Conservation (phyloP, 306 rosid species). For the Arachis stenosperma region DNA sequence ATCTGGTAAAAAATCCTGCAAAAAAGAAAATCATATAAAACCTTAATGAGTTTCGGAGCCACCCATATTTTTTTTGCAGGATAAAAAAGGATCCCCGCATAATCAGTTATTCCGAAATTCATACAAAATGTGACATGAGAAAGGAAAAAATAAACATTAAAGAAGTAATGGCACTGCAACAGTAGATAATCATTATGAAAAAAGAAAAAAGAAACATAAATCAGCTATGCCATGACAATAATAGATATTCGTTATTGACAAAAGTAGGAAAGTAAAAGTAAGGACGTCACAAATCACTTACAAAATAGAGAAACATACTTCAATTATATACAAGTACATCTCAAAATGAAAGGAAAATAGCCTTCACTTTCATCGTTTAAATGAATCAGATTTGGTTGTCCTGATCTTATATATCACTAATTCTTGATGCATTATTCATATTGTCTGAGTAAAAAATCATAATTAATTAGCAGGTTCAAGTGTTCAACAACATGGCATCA, state of each 20-base stretch:
- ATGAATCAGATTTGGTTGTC: background rate
- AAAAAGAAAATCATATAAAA: slow-evolving; percentile 36
- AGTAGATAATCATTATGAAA: slow-evolving; percentile 2
- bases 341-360: slow-evolving; percentile 4
- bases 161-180: slow-evolving; percentile 26
- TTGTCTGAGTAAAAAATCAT: background rate
- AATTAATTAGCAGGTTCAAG: background rate
- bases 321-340: slow-evolving; percentile 18
- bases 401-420: slow-evolving; percentile 4
- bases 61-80: slow-evolving; percentile 9
- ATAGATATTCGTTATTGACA: slow-evolving; percentile 5
- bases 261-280: background rate
- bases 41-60: slow-evolving; percentile 35
- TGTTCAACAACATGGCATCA: background rate
- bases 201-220: background rate
- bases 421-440: background rate
- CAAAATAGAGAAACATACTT: slow-evolving; percentile 5
- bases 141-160: background rate
- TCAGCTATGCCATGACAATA: slow-evolving; percentile 25
- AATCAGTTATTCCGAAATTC: slow-evolving; percentile 8
- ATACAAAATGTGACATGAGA: slow-evolving; percentile 15
- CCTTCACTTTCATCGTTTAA: background rate
- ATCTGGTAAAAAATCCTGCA: slow-evolving; percentile 63
- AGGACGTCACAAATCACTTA: background rate
- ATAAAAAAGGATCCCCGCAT: slow-evolving; percentile 6